A percentile compares a stretch with the other conserved stretches of the same genome.
phyloP scores from a whole-genome alignment of 768 basidiomycete species.

The Dentipellis sp. region DNA sequence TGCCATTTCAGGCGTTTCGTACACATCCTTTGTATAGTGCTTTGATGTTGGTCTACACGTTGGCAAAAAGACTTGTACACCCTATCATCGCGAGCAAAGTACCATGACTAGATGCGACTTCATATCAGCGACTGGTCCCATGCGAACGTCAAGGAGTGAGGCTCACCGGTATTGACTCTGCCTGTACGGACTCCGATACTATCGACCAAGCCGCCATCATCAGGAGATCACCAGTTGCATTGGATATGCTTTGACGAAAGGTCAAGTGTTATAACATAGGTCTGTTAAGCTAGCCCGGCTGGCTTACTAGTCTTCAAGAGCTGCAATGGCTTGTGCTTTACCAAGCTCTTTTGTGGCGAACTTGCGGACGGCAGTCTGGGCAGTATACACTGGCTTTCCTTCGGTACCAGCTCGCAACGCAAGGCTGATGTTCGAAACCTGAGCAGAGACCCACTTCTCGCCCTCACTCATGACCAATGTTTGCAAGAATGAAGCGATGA shows the following conservation, averaged over 20 bases:
- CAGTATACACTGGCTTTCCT: slow-evolving; percentile 68
- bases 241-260: slow-evolving; percentile 52
- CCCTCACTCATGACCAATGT: slow-evolving; percentile 96
- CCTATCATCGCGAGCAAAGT: slow-evolving; percentile 89
- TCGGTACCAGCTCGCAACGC: slow-evolving; percentile 59
- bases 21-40: slow-evolving; percentile 29
- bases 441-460: slow-evolving; percentile 75
- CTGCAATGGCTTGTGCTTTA: slow-evolving; percentile 67
- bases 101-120: slow-evolving; percentile 51
- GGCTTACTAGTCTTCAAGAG: slow-evolving; percentile 83
- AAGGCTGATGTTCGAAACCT: slow-evolving; percentile 57
- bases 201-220: slow-evolving; percentile 77
- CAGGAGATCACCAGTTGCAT: slow-evolving; percentile 79
- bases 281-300: neutral
- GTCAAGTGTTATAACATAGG: neutral
- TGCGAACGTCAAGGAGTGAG: neutral
- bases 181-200: slow-evolving; percentile 47
- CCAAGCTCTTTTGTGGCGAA: slow-evolving; percentile 85
- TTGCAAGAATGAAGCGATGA: slow-evolving; percentile 90
- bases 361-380: slow-evolving; percentile 66
- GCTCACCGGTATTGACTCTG: slow-evolving; percentile 65
- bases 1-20: slow-evolving; percentile 53
- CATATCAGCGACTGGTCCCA: neutral
- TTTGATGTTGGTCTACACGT: slow-evolving; percentile 26
- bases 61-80: slow-evolving; percentile 62